Evolutionary conservation across 73 alveolate species (phyloP), one percentile per base, ranked within the genome.

Genomic region (Urostyla sp.): DNA sequence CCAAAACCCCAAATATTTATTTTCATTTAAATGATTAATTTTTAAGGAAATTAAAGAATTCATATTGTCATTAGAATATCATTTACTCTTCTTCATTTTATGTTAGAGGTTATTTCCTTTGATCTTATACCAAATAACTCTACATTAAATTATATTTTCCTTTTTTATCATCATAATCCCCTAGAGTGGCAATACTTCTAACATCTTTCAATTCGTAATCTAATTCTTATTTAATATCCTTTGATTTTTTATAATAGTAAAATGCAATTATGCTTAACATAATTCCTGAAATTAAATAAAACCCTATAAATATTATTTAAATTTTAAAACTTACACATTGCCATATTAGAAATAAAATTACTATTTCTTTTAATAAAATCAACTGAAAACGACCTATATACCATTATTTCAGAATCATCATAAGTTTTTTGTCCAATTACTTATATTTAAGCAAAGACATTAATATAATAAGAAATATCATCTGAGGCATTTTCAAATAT

Each of bases 131-230:
- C n/a, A n/a, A n/a, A n/a, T n/a, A n/a, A n/a, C n/a, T n/a, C n/a
- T n/a, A n/a, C n/a, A n/a, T n/a, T n/a, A n/a, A n/a, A n/a, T n/a
- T n/a, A n/a, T n/a, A n/a, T n/a, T n/a, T n/a, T n/a, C n/a, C n/a
- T n/a, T n/a, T n/a, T n/a, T n/a, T n/a, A n/a, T n/a, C n/a, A n/a
- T n/a, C n/a, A 43, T 63, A 63, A 32, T 63, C 28, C 1, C 34
- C 7, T 38, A 37, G 36, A 38, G 50, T 63, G 2, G 79, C 79
- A 21, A 63, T 40, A 38, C 60, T 63, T 40, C 79, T 63, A 8
- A 63, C 79, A 63, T 63, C 79, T 21, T 57, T 60, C 79, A 63
- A 13, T 43, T 63, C 79, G 26, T 15, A 63, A 16, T 63, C 79
- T n/a, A 63, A 32, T 27, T 63, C 32, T 1, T 24, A 43, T 23